phyloP scores from a whole-genome alignment of 2,329 filamentous ascomycete species.

The Verticillium alfalfae region DNA sequence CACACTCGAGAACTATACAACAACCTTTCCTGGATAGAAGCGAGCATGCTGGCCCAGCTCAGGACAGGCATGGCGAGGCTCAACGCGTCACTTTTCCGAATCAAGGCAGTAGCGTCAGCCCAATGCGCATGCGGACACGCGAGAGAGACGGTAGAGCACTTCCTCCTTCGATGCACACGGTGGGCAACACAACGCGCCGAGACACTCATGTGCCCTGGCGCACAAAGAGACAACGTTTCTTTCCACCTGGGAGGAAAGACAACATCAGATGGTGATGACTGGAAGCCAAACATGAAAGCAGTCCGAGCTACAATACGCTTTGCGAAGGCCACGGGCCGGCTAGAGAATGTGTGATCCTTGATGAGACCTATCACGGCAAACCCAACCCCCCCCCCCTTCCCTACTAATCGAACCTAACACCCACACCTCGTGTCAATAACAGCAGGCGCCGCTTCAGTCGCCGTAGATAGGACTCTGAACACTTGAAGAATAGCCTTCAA shows the following conservation, averaged over 20 bases:
- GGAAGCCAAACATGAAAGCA: constrained; percentile 20
- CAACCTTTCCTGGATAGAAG: constrained; percentile 10
- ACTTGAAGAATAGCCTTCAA: constrained; percentile 13
- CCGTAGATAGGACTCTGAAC: constrained; percentile 12
- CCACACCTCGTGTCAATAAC: constrained; percentile 1
- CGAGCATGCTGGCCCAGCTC: constrained; percentile 12
- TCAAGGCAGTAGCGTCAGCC: constrained; percentile 2
- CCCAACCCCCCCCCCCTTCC: background rate
- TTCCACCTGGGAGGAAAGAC: background rate
- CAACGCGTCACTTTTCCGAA: constrained; percentile 9
- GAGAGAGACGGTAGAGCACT: constrained; percentile 20
- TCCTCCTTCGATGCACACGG: constrained; percentile 19
- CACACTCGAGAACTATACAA: constrained; percentile 14
- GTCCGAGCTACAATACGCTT: constrained; percentile 21
- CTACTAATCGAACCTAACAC: constrained; percentile 2
- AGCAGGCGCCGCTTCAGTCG: constrained; percentile 9
- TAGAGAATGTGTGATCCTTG: constrained; percentile 7
- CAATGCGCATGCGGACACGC: constrained; percentile 9
- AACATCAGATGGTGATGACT: constrained; percentile 14
- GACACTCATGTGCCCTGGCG: background rate
- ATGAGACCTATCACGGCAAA: background rate
- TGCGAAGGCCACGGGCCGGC: constrained; percentile 18
- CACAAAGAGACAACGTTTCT: background rate
- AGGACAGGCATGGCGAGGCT: constrained; percentile 13
- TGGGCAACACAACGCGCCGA: constrained; percentile 13